Evolutionary conservation across 2,329 filamentous ascomycete species (phyloP), one percentile per base, ranked within the genome.

Genomic region (Fusarium falciforme): DNA sequence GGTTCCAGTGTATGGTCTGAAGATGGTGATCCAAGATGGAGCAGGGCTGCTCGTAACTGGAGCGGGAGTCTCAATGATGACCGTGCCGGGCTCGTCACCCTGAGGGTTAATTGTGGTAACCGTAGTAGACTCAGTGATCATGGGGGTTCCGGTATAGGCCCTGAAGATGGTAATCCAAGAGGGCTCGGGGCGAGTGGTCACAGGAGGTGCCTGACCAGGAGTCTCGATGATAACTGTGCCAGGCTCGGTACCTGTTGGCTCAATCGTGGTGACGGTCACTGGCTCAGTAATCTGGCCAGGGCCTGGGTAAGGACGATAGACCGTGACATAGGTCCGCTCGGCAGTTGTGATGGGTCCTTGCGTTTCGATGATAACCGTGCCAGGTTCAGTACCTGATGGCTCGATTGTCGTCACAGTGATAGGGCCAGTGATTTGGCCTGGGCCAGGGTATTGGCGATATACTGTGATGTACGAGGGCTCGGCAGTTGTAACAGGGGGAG

Each of bases 201-300:
- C 31, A 9, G 59, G 31, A 10, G 52, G 49, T 17, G 62, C 58
- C 17, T 31, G 49, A 11, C 33, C 64, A 22, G 71, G 71, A 17
- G 71, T 74, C 14, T 74, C 67, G 12, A 74, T 72, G 7, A 74
- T 63, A 14, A 74, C 58, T 2, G 71, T 74, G 6, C 71, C 68
- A 6, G 71, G 71, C 44, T 69, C 57, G 11, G 67, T 72, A 3
- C 63, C 67, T 36, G 59, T 52, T 7, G 71, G 71, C 8, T 67
- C 33, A 16, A 73, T 68, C 12, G 64, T 73, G 1, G 71, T 57
- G 31, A 57, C 31, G 5, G 52, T 57, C n/a, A 57, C 12, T 16
- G 33, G 33, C n/a, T 33, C 29, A 10, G 52, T 57, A 16, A 57
- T 57, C 11, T 35, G 29, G 29, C 29, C 52, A 16, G 52, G 29